phyloP scores from a whole-genome alignment of 2,329 filamentous ascomycete species.

The Penicillium hesseltinei region DNA sequence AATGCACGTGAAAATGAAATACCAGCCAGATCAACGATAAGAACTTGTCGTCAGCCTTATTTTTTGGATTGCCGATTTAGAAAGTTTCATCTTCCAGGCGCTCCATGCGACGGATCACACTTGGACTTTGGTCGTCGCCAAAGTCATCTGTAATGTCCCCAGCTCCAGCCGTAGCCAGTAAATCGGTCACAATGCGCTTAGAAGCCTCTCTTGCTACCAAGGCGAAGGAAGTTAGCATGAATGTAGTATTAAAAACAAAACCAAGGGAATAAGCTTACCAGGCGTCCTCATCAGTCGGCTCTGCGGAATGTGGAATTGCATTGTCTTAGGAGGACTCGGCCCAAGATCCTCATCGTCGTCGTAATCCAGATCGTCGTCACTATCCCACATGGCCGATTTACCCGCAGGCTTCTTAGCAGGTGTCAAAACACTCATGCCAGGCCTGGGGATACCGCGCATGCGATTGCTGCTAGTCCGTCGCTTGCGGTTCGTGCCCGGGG shows the following conservation, averaged over 20 bases:
- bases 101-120: slow-evolving; percentile 43
- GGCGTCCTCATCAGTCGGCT: slow-evolving; percentile 50
- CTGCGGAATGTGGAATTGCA: slow-evolving; percentile 54
- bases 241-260: background rate
- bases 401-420: slow-evolving; percentile 51
- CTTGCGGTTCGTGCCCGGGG: slow-evolving; percentile 44
- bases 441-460: slow-evolving; percentile 57
- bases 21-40: background rate
- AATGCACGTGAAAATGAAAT: background rate
- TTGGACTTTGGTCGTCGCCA: slow-evolving; percentile 44
- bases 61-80: slow-evolving; percentile 19
- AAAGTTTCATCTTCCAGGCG: slow-evolving; percentile 49
- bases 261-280: slow-evolving; percentile 31
- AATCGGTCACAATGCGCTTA: slow-evolving; percentile 49
- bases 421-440: slow-evolving; percentile 82
- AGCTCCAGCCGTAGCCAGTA: slow-evolving; percentile 47
- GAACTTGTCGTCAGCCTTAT: background rate
- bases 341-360: slow-evolving; percentile 60
- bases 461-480: slow-evolving; percentile 39
- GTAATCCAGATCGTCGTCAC: slow-evolving; percentile 62
- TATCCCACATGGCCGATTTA: slow-evolving; percentile 63
- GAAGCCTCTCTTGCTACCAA: slow-evolving; percentile 49
- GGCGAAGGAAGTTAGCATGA: background rate
- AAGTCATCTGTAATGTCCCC: slow-evolving; percentile 40
- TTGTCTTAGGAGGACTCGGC: slow-evolving; percentile 82